Base-by-base conservation (phyloP, 306 rosid species). In the Adenanthera pavonina region DNA sequence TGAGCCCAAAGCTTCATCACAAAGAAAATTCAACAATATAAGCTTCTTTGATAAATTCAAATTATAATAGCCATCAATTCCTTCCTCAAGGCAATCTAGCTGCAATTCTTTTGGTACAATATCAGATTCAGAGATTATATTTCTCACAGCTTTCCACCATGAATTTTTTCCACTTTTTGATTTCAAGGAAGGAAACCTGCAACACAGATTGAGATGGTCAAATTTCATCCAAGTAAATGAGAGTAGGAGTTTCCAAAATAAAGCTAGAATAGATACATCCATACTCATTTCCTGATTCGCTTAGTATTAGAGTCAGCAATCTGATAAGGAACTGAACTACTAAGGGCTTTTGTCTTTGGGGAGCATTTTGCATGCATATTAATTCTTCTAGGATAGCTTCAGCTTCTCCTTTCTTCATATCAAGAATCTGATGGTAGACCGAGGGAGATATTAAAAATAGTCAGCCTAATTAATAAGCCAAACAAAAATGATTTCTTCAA, bases 1-100 rank as follows among this genome's bases (percentile, higher is more conserved):
- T 38, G 90, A 82, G 65, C 68, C 47, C 36, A 87, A 25, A 75
- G 80, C 80, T 84, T 87, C 84, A 34, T 87, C 90, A 66, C 90
- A 87, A 0, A 87, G 79, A 76, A 84, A 84, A 71, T 78, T 84
- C 70, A 87, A 34, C 4, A 87, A 19, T 1, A n/a, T 44, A 4
- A 87, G 90, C 53, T 87, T 87, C 6, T 12, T 59, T 5, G 83
- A 79, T 15, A 79, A 76, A 44, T 73, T 80, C 76, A 87, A 72
- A 5, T 72, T 35, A 74, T 68, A 9, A 20, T 87, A 85, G 47
- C 82, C 85, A 0, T 14, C 13, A 8, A 59, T n/a, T 36, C 81
- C 85, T 62, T 69, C 78, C 11, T 57, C 7, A 25, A 84, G 65
- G 78, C 69, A 66, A 66, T 79, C 83, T 33, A 82, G 34, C 33